Evolutionary conservation across 2,329 filamentous ascomycete species (phyloP).

Genomic region (Parascedosporium putredinis): DNA sequence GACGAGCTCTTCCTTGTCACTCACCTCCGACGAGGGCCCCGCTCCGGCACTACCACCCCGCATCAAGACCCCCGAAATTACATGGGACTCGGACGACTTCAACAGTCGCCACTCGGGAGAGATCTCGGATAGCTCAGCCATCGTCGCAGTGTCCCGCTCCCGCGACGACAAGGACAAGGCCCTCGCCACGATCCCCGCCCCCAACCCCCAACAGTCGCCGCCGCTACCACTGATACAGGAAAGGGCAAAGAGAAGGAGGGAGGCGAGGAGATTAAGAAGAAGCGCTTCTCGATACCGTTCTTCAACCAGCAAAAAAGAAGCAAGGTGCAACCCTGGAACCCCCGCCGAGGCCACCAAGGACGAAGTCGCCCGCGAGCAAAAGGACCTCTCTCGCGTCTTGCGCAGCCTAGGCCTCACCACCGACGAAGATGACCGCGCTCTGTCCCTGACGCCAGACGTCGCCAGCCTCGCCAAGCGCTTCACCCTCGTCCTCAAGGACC

Average conservation of each 20-base stretch:
- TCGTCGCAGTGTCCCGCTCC: constrained; percentile 11
- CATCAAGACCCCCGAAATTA: constrained; percentile 38
- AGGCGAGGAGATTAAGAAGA: constrained; percentile 19
- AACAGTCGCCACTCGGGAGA: constrained; percentile 17
- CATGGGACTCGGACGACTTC: constrained; percentile 27
- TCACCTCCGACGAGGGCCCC: constrained; percentile 35
- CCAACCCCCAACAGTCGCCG: too few species aligned
- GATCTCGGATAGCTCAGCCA: constrained; percentile 20
- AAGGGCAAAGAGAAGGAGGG: constrained; percentile 23
- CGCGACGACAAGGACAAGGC: constrained; percentile 19
- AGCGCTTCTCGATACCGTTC: constrained; percentile 24
- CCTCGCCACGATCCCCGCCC: too few species aligned
- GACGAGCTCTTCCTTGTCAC: constrained; percentile 49
- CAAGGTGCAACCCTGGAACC: constrained; percentile 20
- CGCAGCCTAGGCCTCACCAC: constrained; percentile 76
- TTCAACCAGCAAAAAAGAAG: constrained; percentile 29
- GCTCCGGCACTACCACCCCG: constrained; percentile 46
- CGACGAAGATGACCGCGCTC: constrained; percentile 69
- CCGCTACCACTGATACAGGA: constrained; percentile 17
- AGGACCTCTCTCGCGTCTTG: constrained; percentile 71
- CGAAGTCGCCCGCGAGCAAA: constrained; percentile 39
- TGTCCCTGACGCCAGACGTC: constrained; percentile 75
- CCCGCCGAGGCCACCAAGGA: constrained; percentile 26
- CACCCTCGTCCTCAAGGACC: constrained; percentile 82
- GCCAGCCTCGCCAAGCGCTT: constrained; percentile 74